Conservation (phyloP, 1,284 basidiomycete genomes). For the Fomitiporia mediterranea region DNA sequence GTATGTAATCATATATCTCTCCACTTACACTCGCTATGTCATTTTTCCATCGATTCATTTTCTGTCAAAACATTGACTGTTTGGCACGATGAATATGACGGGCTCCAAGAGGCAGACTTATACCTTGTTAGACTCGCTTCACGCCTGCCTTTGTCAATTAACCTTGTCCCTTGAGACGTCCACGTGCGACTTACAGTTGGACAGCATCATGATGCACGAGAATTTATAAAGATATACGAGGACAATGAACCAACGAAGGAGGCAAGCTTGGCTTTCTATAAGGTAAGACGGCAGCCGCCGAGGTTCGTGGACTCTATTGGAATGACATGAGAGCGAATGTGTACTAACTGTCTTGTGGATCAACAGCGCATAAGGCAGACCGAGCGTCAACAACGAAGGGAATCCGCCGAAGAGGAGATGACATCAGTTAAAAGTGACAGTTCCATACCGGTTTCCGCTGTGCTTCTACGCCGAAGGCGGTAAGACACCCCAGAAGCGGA, state of each 20-base stretch:
- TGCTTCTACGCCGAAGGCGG: not conserved
- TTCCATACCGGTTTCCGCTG: not conserved
- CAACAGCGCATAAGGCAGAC: not conserved
- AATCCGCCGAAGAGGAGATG: not conserved
- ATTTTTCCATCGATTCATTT: too few relatives aligned
- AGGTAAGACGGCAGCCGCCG: not conserved
- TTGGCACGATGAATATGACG: too few relatives aligned
- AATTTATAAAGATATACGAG: not conserved
- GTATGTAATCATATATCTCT: not conserved
- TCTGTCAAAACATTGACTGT: too few relatives aligned
- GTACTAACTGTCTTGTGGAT: not conserved
- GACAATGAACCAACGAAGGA: not conserved
- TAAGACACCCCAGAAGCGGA: not conserved
- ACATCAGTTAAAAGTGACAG: not conserved
- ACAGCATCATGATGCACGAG: not conserved
- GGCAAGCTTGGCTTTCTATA: not conserved
- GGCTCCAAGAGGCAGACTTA: not conserved
- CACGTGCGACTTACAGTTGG: not conserved
- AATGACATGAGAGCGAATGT: not conserved
- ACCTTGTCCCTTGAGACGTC: not conserved
- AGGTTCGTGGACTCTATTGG: not conserved
- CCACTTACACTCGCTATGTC: too few relatives aligned
- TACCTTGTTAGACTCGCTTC: too few relatives aligned
- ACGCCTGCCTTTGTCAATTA: too few relatives aligned
- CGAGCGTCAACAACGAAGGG: slow-evolving; percentile 2